phyloP scores from a whole-genome alignment of 176 grass and related monocot genomes.

The Otatea glauca region DNA sequence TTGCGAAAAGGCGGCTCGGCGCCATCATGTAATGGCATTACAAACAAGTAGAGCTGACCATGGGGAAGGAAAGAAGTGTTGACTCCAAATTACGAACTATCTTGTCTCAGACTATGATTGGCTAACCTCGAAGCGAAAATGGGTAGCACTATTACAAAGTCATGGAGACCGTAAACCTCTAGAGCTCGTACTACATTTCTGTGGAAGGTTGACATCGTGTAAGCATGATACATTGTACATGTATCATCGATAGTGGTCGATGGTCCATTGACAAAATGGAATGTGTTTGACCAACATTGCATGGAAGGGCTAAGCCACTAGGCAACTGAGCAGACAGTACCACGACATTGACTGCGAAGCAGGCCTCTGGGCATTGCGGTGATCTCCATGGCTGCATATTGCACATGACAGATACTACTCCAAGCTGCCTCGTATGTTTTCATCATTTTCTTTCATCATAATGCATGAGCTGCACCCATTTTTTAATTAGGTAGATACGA shows the following conservation, averaged over 20 bases:
- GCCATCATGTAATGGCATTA: neutral
- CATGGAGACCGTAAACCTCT: neutral
- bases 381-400: too few species aligned
- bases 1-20: neutral
- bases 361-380: too few species aligned
- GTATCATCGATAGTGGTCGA: neutral
- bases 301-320: too few species aligned
- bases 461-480: too few species aligned
- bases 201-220: neutral
- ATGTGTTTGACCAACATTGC: too few species aligned
- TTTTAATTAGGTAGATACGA: too few species aligned
- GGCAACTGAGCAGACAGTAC: too few species aligned
- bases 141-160: neutral
- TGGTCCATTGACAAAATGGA: neutral
- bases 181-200: neutral
- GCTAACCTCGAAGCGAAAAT: neutral
- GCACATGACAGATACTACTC: too few species aligned
- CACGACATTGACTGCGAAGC: too few species aligned
- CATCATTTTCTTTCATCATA: too few species aligned
- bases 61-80: neutral
- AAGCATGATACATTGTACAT: neutral
- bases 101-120: neutral
- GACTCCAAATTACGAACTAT: neutral
- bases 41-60: neutral
- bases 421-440: too few species aligned